Percentiles rank a stretch among this genome's conserved stretches.
phyloP scores from a whole-genome alignment of 768 basidiomycete genomes.

The Xerocomus brunneocitrinus region DNA sequence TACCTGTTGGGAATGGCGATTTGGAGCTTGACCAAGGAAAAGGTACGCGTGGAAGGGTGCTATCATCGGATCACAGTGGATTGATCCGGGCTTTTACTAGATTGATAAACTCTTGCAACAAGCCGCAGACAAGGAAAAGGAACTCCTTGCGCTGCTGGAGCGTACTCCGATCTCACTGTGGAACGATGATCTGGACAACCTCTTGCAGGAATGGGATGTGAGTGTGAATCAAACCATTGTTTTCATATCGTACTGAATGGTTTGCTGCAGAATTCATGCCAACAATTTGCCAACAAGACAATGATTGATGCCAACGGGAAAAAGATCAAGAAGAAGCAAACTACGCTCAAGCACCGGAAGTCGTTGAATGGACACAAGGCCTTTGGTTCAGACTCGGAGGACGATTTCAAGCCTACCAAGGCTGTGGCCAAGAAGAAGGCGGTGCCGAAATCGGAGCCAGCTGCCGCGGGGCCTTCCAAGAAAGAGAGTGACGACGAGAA shows the following conservation, averaged over 20 bases:
- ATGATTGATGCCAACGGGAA: conserved; percentile 46
- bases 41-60: conserved; percentile 42
- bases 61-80: background rate
- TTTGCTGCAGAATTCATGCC: conserved; percentile 34
- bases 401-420: conserved; percentile 54
- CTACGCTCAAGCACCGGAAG: conserved; percentile 50
- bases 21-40: conserved; percentile 91
- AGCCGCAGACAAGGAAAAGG: conserved; percentile 75
- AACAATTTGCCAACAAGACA: conserved; percentile 42
- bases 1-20: conserved; percentile 95
- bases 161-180: conserved; percentile 80
- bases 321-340: conserved; percentile 54
- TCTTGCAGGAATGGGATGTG: conserved; percentile 83
- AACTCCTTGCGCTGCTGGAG: conserved; percentile 72
- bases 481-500: conserved; percentile 41
- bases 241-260: background rate
- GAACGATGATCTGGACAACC: conserved; percentile 83
- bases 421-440: conserved; percentile 39
- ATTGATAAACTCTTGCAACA: conserved; percentile 81
- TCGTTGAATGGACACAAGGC: conserved; percentile 42
- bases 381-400: conserved; percentile 40
- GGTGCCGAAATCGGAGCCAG: conserved; percentile 22
- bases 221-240: conserved; percentile 25
- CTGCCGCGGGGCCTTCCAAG: conserved; percentile 40
- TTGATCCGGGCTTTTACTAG: conserved; percentile 34